Percentiles rank a stretch among this genome's conserved stretches.
phyloP scores from a whole-genome alignment of 108 stramenopile species.

The Skeletonema tropicum region DNA sequence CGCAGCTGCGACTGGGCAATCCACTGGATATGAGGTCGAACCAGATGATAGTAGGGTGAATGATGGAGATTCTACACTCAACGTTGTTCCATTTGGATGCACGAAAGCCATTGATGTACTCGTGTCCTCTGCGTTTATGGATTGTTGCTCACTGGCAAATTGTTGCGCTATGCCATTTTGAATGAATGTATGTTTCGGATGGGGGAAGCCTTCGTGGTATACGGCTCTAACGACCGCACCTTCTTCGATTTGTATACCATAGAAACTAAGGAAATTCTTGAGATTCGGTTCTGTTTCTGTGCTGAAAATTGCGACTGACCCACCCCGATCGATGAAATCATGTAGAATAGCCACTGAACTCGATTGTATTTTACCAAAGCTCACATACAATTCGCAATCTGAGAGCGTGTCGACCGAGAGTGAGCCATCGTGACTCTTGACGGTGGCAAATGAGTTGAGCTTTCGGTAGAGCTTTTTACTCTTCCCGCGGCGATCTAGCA shows the following conservation, averaged over 20 bases:
- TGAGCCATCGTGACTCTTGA: conserved; percentile 50
- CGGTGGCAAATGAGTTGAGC: conserved; percentile 57
- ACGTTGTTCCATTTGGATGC: conserved; percentile 80
- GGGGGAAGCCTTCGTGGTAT: conserved; percentile 72
- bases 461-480: conserved; percentile 67
- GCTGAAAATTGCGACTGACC: conserved; percentile 53
- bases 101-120: conserved; percentile 56
- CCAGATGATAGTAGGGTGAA: conserved; percentile 71
- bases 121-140: conserved; percentile 20
- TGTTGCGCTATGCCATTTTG: conserved; percentile 77
- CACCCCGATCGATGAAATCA: conserved; percentile 60
- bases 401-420: conserved; percentile 38
- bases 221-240: conserved; percentile 66
- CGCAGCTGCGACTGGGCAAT: conserved; percentile 74
- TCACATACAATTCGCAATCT: conserved; percentile 46
- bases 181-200: conserved; percentile 84
- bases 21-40: conserved; percentile 78
- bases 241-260: conserved; percentile 60
- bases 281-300: conserved; percentile 56
- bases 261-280: conserved; percentile 71
- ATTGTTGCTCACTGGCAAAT: conserved; percentile 37
- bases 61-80: conserved; percentile 67
- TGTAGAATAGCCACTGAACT: conserved; percentile 19
- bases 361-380: not conserved
- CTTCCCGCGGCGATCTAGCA: conserved; percentile 56